Conservation (phyloP, 1,284 basidiomycete species). For the Athelia sp. region DNA sequence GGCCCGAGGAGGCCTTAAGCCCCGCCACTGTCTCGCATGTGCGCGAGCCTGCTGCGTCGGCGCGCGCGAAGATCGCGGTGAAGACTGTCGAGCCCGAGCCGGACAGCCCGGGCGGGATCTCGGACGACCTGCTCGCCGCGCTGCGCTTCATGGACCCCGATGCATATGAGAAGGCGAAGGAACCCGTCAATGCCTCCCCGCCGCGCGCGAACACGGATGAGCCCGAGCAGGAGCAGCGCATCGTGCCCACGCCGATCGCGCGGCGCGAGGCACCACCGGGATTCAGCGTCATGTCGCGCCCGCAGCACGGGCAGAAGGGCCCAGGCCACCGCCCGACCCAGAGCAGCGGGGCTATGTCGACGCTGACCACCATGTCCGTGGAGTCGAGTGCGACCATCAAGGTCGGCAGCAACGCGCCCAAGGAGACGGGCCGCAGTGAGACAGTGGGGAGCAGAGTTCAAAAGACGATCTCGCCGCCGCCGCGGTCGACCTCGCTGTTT, state of each 20-base stretch:
- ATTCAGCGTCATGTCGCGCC: slow-evolving; percentile 67
- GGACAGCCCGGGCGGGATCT: background rate
- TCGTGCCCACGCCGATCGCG: slow-evolving; percentile 62
- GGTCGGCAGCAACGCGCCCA: too few species aligned
- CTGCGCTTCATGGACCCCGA: slow-evolving; percentile 22
- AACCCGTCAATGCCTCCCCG: background rate
- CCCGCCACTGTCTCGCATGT: background rate
- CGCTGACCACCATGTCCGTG: background rate
- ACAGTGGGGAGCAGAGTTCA: too few species aligned
- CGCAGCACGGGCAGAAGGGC: slow-evolving; percentile 27
- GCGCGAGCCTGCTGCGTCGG: background rate
- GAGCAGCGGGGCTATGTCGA: background rate
- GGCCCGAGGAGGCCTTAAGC: background rate
- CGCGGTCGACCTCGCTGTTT: too few species aligned
- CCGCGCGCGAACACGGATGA: background rate
- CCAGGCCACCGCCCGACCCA: background rate
- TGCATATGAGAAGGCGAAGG: background rate
- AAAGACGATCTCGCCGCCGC: too few species aligned
- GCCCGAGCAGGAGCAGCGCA: slow-evolving; percentile 21
- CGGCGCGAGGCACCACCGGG: slow-evolving; percentile 54
- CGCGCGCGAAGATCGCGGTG: background rate
- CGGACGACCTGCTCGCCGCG: slow-evolving; percentile 25
- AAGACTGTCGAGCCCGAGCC: slow-evolving; percentile 4
- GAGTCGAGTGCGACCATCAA: too few species aligned
- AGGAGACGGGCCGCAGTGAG: too few species aligned